Evolutionary conservation across 768 basidiomycete species (phyloP).

Genomic region (Solioccasus polychromus): DNA sequence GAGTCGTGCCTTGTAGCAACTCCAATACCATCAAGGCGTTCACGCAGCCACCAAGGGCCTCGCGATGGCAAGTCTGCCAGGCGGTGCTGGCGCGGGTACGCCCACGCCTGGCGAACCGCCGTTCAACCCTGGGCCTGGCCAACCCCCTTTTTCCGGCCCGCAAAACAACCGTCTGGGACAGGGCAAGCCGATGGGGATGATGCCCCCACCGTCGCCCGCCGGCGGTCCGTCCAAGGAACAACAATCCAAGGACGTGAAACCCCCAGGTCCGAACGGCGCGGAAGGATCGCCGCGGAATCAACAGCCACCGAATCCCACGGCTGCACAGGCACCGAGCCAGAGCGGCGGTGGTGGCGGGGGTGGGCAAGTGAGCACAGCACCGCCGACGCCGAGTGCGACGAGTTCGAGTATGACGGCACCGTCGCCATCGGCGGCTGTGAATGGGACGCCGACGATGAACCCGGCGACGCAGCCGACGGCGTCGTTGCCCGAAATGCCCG

Average conservation of each 20-base stretch:
- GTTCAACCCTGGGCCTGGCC: constrained; percentile 36
- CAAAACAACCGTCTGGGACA: constrained; percentile 32
- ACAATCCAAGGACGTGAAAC: constrained; percentile 33
- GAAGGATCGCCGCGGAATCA: constrained; percentile 46
- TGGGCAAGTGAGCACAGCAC: constrained; percentile 31
- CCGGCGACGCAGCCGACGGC: constrained; percentile 24
- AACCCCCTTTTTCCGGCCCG: constrained; percentile 33
- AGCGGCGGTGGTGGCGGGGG: constrained; percentile 13
- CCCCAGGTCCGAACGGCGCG: constrained; percentile 26
- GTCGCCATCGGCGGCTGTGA: constrained; percentile 36
- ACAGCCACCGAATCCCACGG: constrained; percentile 27
- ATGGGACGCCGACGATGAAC: constrained; percentile 30
- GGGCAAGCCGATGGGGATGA: constrained; percentile 42
- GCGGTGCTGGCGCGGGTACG: constrained; percentile 40
- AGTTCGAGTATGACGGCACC: constrained; percentile 35
- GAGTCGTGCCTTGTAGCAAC: constrained; percentile 13
- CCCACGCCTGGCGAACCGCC: constrained; percentile 44
- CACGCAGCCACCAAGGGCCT: constrained; percentile 35
- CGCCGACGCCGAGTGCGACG: constrained; percentile 36
- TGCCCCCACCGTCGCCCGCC: constrained; percentile 52
- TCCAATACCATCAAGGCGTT: constrained; percentile 40
- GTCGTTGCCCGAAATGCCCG: constrained; percentile 26
- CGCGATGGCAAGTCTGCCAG: constrained; percentile 26
- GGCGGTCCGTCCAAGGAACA: constrained; percentile 31
- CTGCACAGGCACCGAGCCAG: constrained; percentile 23